Base-by-base conservation (phyloP, 306 rosid species). In the Vigna unguiculata region DNA sequence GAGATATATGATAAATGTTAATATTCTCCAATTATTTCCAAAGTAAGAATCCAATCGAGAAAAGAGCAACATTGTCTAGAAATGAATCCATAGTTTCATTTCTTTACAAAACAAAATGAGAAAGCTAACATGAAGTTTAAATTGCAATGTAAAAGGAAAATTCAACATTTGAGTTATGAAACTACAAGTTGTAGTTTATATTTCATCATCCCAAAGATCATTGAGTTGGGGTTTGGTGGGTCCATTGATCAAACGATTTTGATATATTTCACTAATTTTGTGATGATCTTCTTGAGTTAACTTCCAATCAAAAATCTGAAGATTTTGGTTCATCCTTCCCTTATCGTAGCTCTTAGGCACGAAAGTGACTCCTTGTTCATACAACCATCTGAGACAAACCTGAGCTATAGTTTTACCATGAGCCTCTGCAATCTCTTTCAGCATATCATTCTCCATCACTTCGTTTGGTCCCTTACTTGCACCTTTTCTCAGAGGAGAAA, bases 321-420 rank as follows among this genome's bases (percentile, higher is more conserved):
- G 36, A 48, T 90, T 88, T 70, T 90, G 86, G n/a, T 64, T 68
- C 93, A 88, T 81, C 43, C 93, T 88, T 16, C 67, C 76, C 72
- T 82, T 85, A 71, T 90, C 84, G 63, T 83, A 85, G 71, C 96
- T 90, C 85, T 90, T 86, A 0, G 85, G 82, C 41, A 83, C 88
- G 12, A 85, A 52, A 0, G 85, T 85, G 17, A 82, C 79, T 19
- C 93, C 93, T 72, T 68, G 77, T 28, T 88, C 91, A 34, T 83
- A 83, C 2, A 90, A 36, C 93, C 91, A 88, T 58, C 93, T 83
- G 2, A 88, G 70, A 16, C 83, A 61, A 4, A 88, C 83, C 71
- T 88, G 96, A 0, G 96, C 87, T 20, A 80, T 32, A 0, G 89
- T 82, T 54, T 87, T 91, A 1, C 81, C 83, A 12, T 76, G 80